phyloP scores from a whole-genome alignment of 306 rosid species.

The Spatholobus suberectus region DNA sequence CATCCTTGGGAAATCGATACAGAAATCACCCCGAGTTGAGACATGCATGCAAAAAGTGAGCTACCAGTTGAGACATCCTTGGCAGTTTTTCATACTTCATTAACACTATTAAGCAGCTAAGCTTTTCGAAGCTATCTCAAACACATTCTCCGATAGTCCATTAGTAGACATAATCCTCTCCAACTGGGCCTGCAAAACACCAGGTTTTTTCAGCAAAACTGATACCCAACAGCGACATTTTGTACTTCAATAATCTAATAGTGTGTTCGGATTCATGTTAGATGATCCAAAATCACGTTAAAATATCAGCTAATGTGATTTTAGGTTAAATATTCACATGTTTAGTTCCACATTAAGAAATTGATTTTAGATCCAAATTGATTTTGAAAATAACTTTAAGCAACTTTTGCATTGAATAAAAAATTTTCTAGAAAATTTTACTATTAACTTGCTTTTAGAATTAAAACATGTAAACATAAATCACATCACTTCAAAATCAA shows the following conservation, averaged over 20 bases:
- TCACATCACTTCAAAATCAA: no score
- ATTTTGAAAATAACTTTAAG: no score
- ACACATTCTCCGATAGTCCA: conserved; percentile 93
- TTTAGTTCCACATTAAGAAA: no score
- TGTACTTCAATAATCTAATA: not conserved
- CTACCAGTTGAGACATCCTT: not conserved
- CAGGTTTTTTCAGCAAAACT: not conserved
- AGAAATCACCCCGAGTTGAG: conserved; percentile 1
- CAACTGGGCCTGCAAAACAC: conserved; percentile 86
- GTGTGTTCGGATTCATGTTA: no score
- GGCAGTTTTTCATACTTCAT: not conserved
- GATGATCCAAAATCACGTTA: no score
- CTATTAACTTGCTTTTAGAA: no score
- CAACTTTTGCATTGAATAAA: no score
- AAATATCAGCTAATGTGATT: no score
- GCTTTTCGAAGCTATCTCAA: conserved; percentile 96
- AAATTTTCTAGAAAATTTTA: no score
- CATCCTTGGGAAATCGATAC: not conserved
- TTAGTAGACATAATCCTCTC: conserved; percentile 84
- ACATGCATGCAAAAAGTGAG: not conserved
- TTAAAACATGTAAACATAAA: no score
- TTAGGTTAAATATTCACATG: no score
- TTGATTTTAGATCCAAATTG: no score
- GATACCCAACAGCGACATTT: not conserved
- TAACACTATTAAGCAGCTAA: conserved; percentile 61